These are phyloP conservation scores for Talaromyces sp. DNA, from an alignment of 2,329 filamentous ascomycete species.

Conservation along the genomic window DNA sequence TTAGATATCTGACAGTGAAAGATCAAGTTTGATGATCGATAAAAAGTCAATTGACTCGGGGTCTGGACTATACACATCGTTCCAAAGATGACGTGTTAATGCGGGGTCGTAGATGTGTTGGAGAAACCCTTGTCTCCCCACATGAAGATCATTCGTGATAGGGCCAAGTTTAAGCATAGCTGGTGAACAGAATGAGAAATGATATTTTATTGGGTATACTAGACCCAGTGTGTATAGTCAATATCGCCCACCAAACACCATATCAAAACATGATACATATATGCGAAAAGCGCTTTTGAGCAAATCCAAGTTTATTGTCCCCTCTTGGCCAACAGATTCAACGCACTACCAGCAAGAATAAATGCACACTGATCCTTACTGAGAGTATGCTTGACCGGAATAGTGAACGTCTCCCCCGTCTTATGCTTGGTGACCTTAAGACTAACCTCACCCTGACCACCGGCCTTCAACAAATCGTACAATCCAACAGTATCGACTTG, in stretches of 20 bases:
- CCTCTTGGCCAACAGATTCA: constrained; percentile 79
- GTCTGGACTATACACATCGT: not conserved
- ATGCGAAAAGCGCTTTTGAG: not conserved
- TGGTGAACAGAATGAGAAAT: not conserved
- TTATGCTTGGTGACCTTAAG: constrained; percentile 59
- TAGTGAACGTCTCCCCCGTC: constrained; percentile 59
- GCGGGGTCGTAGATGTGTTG: not conserved
- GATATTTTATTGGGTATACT: not conserved
- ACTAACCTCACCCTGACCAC: constrained; percentile 73
- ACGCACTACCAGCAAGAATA: constrained; percentile 84
- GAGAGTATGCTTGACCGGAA: constrained; percentile 81
- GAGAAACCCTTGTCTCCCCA: not conserved
- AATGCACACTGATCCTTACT: constrained; percentile 88
- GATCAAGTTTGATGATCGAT: not conserved
- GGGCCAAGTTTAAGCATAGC: too few relatives aligned
- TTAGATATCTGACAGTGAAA: not conserved
- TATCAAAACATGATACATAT: not conserved
- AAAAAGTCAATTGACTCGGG: not conserved
- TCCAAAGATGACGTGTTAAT: not conserved
- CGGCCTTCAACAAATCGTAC: constrained; percentile 70
- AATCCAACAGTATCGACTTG: constrained; percentile 76
- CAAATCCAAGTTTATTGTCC: constrained; percentile 15
- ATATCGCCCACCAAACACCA: constrained; percentile 2
- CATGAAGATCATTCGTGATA: not conserved
- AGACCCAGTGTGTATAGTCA: not conserved